phyloP scores from a whole-genome alignment of 768 basidiomycete genomes.

The Peribolospora baueri region DNA sequence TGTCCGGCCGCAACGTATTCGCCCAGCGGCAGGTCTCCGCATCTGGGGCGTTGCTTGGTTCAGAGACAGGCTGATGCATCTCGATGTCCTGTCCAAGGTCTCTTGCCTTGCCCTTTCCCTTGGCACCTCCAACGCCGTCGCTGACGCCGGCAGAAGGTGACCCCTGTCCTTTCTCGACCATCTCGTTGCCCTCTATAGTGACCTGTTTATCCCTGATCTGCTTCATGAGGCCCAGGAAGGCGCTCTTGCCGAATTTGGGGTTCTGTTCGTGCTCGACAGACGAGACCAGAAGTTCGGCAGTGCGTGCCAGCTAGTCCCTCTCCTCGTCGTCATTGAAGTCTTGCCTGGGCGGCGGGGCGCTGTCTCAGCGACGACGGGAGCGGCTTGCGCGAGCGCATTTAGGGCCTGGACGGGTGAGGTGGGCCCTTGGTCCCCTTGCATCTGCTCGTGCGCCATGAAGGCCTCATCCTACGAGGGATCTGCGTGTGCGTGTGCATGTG shows the following conservation, averaged over 20 bases:
- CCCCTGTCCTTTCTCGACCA: constrained; percentile 26
- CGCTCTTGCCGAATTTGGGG: constrained; percentile 61
- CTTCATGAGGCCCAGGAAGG: constrained; percentile 65
- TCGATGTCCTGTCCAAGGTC: constrained; percentile 1
- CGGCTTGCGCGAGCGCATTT: too few relatives aligned
- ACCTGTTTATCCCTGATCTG: constrained; percentile 56
- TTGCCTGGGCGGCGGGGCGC: too few relatives aligned
- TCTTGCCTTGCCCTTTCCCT: constrained; percentile 7
- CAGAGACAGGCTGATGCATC: too few relatives aligned
- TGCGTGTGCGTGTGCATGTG: too few relatives aligned
- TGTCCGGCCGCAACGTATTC: constrained; percentile 6
- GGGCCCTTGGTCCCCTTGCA: too few relatives aligned
- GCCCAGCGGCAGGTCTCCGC: constrained; percentile 10
- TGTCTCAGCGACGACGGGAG: too few relatives aligned
- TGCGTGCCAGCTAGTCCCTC: too few relatives aligned
- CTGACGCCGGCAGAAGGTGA: background rate
- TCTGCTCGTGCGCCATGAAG: too few relatives aligned
- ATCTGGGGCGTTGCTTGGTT: background rate
- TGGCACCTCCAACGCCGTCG: constrained; percentile 12
- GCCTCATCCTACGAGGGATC: too few relatives aligned
- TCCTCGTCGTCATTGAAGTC: too few relatives aligned
- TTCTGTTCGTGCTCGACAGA: constrained; percentile 45
- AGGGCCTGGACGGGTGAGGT: too few relatives aligned
- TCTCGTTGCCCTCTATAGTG: constrained; percentile 49
- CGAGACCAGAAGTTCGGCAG: too few relatives aligned